Conservation (phyloP, 2,329 filamentous ascomycete species). For the Aspergillus neoniger region DNA sequence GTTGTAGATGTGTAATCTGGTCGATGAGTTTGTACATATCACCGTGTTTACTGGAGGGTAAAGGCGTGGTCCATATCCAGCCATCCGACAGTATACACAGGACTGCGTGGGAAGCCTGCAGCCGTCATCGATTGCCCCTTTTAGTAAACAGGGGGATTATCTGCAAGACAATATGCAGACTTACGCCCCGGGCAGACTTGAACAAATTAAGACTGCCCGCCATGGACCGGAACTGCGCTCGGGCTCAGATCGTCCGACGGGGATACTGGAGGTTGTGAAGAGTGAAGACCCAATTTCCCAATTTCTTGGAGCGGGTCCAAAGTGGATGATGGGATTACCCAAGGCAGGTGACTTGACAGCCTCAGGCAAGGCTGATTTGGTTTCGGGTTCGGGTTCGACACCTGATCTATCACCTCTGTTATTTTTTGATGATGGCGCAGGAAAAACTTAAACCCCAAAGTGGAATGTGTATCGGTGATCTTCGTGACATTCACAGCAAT, state of each 20-base stretch:
- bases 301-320: neutral
- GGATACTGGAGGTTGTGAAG: neutral
- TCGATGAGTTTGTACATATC: neutral
- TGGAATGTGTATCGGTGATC: neutral
- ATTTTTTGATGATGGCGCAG: neutral
- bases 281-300: neutral
- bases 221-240: neutral
- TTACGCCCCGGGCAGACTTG: neutral
- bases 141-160: neutral
- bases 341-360: neutral
- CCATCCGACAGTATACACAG: neutral
- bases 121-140: neutral
- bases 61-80: neutral
- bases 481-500: neutral
- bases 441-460: neutral
- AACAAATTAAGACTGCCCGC: neutral
- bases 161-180: neutral
- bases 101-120: neutral
- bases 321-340: neutral
- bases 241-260: neutral
- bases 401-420: neutral
- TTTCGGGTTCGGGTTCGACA: neutral
- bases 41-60: neutral
- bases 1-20: neutral
- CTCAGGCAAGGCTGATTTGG: constrained; percentile 6